A percentile compares a stretch with the other conserved stretches of the same genome.
phyloP scores from a whole-genome alignment of 1,284 basidiomycete species.

The Sporisorium iseilematis-ciliati region DNA sequence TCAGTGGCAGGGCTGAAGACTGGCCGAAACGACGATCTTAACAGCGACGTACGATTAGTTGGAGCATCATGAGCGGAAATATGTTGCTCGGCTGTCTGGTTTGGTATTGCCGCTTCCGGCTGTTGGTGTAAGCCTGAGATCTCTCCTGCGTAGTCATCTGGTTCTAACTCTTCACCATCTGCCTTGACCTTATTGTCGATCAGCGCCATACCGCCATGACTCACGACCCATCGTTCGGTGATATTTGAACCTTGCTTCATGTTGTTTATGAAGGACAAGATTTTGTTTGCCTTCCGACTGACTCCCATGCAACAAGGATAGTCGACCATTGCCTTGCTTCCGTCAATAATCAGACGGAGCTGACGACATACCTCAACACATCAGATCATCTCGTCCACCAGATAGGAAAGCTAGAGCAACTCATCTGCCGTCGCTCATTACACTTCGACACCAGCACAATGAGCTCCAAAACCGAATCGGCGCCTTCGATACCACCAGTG shows the following conservation, averaged over 20 bases:
- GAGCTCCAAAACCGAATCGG: slow-evolving; percentile 1
- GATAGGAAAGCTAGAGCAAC: not conserved
- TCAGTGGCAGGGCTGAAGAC: too few relatives aligned
- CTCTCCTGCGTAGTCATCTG: not conserved
- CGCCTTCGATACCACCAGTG: slow-evolving; percentile 15
- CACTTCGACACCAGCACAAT: not conserved
- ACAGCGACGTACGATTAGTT: not conserved
- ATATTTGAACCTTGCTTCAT: too few relatives aligned
- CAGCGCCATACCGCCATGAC: too few relatives aligned
- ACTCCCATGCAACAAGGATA: too few relatives aligned
- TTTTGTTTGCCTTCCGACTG: too few relatives aligned
- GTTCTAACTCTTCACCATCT: not conserved
- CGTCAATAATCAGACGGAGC: too few relatives aligned
- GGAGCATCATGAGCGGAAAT: not conserved
- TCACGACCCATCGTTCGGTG: too few relatives aligned
- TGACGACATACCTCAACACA: too few relatives aligned
- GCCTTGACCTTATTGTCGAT: too few relatives aligned
- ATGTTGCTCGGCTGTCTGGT: not conserved
- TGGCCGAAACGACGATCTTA: not conserved
- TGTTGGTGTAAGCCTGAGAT: not conserved
- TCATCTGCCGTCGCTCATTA: not conserved
- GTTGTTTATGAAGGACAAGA: too few relatives aligned
- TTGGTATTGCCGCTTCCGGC: slow-evolving; percentile 1
- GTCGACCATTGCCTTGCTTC: too few relatives aligned
- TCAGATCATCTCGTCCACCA: too few relatives aligned